These are phyloP conservation scores for Guyanaporus albipodus DNA, from an alignment of 768 basidiomycete genomes.

Conservation along the genomic window DNA sequence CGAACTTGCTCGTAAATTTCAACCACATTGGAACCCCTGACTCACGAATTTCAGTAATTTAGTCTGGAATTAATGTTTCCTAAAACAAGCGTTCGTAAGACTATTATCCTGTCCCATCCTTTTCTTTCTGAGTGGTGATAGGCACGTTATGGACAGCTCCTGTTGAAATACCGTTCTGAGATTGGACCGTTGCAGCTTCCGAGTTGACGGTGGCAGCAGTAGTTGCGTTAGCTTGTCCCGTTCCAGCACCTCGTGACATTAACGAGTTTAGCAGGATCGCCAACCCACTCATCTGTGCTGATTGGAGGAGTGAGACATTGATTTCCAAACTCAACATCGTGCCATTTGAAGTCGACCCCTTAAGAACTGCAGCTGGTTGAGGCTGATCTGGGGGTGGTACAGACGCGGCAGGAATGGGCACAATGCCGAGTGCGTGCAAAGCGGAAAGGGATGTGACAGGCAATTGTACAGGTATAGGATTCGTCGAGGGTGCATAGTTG, in stretches of 20 bases:
- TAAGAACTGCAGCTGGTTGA: conserved; percentile 72
- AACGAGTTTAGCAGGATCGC: conserved; percentile 69
- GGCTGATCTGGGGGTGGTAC: conserved; percentile 51
- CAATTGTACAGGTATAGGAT: conserved; percentile 61
- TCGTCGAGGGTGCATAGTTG: conserved; percentile 29
- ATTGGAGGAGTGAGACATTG: conserved; percentile 68
- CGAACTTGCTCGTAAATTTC: background rate
- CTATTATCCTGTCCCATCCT: conserved; percentile 23
- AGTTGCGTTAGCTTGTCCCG: conserved; percentile 18
- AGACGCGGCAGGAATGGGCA: conserved; percentile 59
- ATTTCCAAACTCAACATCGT: conserved; percentile 73
- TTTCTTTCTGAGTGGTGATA: conserved; percentile 16
- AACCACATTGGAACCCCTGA: background rate
- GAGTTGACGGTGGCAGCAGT: conserved; percentile 1
- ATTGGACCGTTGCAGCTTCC: conserved; percentile 11
- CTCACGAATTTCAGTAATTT: too few relatives aligned
- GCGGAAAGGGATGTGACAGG: conserved; percentile 54
- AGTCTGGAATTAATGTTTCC: conserved; percentile 1
- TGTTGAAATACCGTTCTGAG: conserved; percentile 15
- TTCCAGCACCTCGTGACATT: conserved; percentile 44
- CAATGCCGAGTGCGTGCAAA: conserved; percentile 69
- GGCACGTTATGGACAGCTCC: conserved; percentile 3
- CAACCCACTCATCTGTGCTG: conserved; percentile 73
- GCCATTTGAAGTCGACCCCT: conserved; percentile 68
- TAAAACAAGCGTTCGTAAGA: conserved; percentile 11